These are phyloP conservation scores for Bocquillonia castaneifolia DNA, from an alignment of 441 rosid genomes.

Conservation along the genomic window DNA sequence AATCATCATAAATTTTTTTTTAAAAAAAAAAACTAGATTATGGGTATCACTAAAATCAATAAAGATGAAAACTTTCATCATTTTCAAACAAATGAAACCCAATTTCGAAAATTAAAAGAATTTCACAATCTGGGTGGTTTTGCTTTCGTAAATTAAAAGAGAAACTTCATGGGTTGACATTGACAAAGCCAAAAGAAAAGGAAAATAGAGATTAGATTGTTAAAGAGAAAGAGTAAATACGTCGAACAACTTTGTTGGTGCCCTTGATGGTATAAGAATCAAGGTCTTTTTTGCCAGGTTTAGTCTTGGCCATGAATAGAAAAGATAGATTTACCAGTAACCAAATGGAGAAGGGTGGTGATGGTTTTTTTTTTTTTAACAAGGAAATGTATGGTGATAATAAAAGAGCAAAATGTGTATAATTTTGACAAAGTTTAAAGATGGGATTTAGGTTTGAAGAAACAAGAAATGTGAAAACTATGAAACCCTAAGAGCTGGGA, in stretches of 20 bases:
- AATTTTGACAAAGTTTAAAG: background rate
- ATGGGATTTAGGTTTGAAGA: background rate
- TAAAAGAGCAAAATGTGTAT: background rate
- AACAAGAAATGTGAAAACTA: background rate
- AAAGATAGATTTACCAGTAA: background rate
- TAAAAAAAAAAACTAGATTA: background rate
- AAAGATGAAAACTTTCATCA: background rate
- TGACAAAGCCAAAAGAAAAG: background rate
- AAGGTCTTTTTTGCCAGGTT: constrained; percentile 66
- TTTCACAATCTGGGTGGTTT: too few relatives aligned
- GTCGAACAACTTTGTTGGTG: constrained; percentile 66
- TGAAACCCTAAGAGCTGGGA: constrained; percentile 28
- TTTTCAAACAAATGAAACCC: background rate
- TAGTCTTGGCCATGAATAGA: constrained; percentile 56
- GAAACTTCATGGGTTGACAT: background rate
- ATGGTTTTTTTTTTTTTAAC: too few relatives aligned
- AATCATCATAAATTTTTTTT: too few relatives aligned
- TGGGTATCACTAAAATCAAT: background rate
- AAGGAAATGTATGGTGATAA: too few relatives aligned
- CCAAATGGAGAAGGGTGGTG: too few relatives aligned
- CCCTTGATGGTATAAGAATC: constrained; percentile 69
- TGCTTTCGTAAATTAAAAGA: background rate
- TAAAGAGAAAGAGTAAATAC: constrained; percentile 28
- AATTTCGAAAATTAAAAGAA: background rate
- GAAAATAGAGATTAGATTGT: background rate